phyloP scores from a whole-genome alignment of 2,329 filamentous ascomycete genomes.

The Verticillium klebahnii region DNA sequence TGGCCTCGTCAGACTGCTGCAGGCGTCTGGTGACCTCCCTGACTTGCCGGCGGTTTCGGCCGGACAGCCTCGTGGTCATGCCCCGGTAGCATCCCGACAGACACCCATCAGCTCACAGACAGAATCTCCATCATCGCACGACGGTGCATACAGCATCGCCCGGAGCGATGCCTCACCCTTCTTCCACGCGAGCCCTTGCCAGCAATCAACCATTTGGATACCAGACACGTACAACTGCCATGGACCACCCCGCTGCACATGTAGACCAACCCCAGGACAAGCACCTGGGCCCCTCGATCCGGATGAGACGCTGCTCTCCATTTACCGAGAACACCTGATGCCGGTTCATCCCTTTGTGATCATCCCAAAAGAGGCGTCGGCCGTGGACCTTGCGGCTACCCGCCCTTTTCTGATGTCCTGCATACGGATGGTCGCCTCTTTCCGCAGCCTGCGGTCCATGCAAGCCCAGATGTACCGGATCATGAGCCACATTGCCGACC shows the following conservation, averaged over 20 bases:
- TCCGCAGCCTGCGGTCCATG: slow-evolving; percentile 42
- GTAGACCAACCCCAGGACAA: slow-evolving; percentile 34
- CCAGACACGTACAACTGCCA: slow-evolving; percentile 40
- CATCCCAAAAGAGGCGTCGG: slow-evolving; percentile 29
- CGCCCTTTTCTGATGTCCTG: slow-evolving; percentile 44
- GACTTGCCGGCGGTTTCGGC: background rate
- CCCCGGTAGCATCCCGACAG: background rate
- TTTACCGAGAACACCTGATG: slow-evolving; percentile 38
- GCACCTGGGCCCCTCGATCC: slow-evolving; percentile 35
- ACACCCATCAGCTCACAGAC: background rate
- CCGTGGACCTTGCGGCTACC: slow-evolving; percentile 29
- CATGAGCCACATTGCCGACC: slow-evolving; percentile 40
- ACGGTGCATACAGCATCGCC: background rate
- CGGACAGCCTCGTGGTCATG: background rate
- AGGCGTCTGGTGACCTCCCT: slow-evolving; percentile 33
- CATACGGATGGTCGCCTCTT: slow-evolving; percentile 45
- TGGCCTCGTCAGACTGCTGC: slow-evolving; percentile 42
- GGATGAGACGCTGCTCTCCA: slow-evolving; percentile 39
- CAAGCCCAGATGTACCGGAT: slow-evolving; percentile 44
- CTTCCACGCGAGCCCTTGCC: slow-evolving; percentile 9
- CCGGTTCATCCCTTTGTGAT: slow-evolving; percentile 43
- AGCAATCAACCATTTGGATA: slow-evolving; percentile 23
- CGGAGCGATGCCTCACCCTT: slow-evolving; percentile 4
- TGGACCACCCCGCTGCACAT: slow-evolving; percentile 42
- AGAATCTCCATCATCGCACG: background rate